These are phyloP conservation scores for Phaeotremella skinneri DNA, from an alignment of 768 basidiomycete species.

Conservation along the genomic window DNA sequence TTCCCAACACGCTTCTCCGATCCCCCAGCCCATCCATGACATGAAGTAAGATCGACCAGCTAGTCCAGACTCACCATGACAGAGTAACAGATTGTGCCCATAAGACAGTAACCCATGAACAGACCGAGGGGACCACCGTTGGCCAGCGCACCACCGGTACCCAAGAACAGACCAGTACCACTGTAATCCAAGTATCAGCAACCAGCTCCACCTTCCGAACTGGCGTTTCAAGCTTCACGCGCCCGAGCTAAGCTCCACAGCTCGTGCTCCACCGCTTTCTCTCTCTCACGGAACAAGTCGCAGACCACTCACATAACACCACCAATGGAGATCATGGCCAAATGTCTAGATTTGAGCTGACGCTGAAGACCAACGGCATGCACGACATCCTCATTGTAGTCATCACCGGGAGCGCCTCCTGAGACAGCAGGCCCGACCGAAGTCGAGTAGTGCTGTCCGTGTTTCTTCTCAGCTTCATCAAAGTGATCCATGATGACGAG, in stretches of 20 bases:
- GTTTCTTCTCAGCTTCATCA: constrained; percentile 25
- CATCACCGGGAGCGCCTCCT: background rate
- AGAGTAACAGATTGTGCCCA: constrained; percentile 45
- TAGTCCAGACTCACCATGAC: constrained; percentile 69
- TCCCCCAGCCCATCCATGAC: too few relatives aligned
- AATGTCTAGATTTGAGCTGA: constrained; percentile 18
- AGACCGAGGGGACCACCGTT: constrained; percentile 46
- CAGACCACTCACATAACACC: constrained; percentile 27
- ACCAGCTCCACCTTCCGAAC: too few relatives aligned
- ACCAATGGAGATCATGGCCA: constrained; percentile 36
- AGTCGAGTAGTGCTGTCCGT: constrained; percentile 8
- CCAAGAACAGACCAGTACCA: constrained; percentile 62
- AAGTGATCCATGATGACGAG: constrained; percentile 13
- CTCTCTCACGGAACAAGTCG: too few relatives aligned
- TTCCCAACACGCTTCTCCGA: too few relatives aligned
- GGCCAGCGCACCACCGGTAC: constrained; percentile 51
- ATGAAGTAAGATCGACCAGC: too few relatives aligned
- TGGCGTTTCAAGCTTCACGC: too few relatives aligned
- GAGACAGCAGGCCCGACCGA: background rate
- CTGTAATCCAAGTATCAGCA: background rate
- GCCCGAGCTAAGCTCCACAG: too few relatives aligned
- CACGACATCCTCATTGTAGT: constrained; percentile 3
- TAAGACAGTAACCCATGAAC: constrained; percentile 35
- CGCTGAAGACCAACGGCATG: constrained; percentile 18
- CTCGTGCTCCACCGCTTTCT: too few relatives aligned